Base-by-base conservation (phyloP, 2,329 filamentous ascomycete genomes). In the Didymella lethalis region DNA sequence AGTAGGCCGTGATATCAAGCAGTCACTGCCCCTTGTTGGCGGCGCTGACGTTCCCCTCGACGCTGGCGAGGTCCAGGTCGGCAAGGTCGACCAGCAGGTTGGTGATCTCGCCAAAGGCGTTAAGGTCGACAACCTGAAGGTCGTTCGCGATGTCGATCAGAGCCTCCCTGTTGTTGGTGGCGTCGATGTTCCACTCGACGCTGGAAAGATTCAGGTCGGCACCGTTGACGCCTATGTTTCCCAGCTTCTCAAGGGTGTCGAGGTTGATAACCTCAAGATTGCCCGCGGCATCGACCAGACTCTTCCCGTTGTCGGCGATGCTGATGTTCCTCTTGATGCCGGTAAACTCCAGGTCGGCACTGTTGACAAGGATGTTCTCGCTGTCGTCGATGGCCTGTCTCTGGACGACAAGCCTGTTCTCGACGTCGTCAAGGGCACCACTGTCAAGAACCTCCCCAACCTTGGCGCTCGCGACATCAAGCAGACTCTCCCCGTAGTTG, bases 401-500 rank as follows among this genome's bases (percentile, higher is more conserved):
- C 40, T 43, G 40, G 25, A 43, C 20, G 40, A 43, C 40, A 43
- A 23, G 11, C 40, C 40, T 43, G 23, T 43, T 26, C 11, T 25
- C 8, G n/a, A 43, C n/a, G 40, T 43, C 12, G 40, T 43, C 40
- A 40, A 54, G 40, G 56, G 50, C 18, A 54, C 40, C 18, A 54
- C 45, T 7, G 38, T 38, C 11, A 18, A 40, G 23, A 23, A 28
- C 29, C 41, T 46, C 4, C 49, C 49, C 16, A 45, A 25, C 31
- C 47, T 40, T 14, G 26, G 28, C 14, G 18, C 54, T 32, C 45
- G 56, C 18, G 45, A 59, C 8, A 49, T 54, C 31, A 28, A 49
- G 38, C 56, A 59, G 45, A 28, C 26, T 20, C 49, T 54, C n/a
- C 57, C 51, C 14, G 29, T 55, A 7, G 47, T 54, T 26, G 51